These are phyloP conservation scores for Canna indica DNA, from an alignment of 176 grass and related monocot genomes.

Conservation along the genomic window DNA sequence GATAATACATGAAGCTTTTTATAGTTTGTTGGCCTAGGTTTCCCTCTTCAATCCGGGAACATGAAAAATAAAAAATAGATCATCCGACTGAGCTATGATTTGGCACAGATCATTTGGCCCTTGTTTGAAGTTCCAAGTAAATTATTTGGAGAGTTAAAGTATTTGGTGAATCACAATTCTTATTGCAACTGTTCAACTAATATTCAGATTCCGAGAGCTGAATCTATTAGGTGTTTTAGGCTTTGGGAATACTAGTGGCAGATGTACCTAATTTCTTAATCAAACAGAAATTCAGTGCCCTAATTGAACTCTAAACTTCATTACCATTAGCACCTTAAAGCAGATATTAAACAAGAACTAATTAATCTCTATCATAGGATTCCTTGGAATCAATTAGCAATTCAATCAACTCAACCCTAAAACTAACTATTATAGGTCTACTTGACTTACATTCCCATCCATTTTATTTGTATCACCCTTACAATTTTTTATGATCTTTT, in stretches of 20 bases:
- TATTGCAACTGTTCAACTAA: not conserved
- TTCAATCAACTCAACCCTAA: too few relatives aligned
- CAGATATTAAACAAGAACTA: too few relatives aligned
- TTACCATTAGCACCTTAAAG: too few relatives aligned
- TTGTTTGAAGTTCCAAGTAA: not conserved
- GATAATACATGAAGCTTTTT: not conserved
- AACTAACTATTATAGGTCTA: too few relatives aligned
- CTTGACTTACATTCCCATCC: too few relatives aligned
- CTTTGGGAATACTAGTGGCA: not conserved
- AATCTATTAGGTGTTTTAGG: not conserved
- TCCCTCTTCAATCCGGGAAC: not conserved
- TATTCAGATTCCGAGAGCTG: not conserved
- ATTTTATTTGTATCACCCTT: too few relatives aligned
- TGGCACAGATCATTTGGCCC: not conserved
- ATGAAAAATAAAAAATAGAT: not conserved
- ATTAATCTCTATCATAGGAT: too few relatives aligned
- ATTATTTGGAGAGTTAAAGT: not conserved
- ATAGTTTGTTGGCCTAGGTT: not conserved
- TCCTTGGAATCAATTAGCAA: too few relatives aligned
- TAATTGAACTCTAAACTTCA: not conserved
- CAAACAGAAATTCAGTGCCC: not conserved
- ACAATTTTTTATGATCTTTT: not conserved
- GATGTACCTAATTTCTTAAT: not conserved
- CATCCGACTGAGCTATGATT: not conserved
- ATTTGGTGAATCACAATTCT: not conserved